Evolutionary conservation across 2,329 filamentous ascomycete species (phyloP).

Genomic region (Helminthosporium solani): DNA sequence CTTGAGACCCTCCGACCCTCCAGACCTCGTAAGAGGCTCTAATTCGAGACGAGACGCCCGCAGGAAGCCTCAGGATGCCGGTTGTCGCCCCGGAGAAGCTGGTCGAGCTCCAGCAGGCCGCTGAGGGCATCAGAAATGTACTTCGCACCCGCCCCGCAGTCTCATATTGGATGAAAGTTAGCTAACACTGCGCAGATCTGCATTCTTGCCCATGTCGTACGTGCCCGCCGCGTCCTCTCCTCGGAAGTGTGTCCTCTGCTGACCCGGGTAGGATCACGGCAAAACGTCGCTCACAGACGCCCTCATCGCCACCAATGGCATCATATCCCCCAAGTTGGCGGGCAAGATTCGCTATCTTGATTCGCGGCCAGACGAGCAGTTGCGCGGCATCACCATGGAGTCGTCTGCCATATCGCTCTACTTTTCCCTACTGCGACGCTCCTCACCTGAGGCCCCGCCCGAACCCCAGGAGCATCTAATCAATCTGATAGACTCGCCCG

Average conservation of each 20-base stretch:
- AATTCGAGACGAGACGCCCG: background rate
- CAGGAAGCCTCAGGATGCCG: conserved; percentile 65
- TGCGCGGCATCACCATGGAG: conserved; percentile 99
- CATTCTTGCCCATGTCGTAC: conserved; percentile 86
- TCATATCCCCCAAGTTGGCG: conserved; percentile 95
- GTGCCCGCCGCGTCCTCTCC: conserved; percentile 8
- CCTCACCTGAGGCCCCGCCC: conserved; percentile 65
- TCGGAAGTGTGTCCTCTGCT: conserved; percentile 17
- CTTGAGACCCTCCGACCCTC: no score
- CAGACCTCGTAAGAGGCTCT: no score
- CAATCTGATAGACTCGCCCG: conserved; percentile 96
- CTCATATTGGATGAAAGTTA: conserved; percentile 13
- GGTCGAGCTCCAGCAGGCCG: conserved; percentile 81
- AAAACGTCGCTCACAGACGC: conserved; percentile 97
- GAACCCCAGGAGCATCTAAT: conserved; percentile 87
- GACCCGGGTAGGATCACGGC: conserved; percentile 72
- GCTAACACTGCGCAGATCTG: conserved; percentile 66
- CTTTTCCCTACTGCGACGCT: conserved; percentile 84
- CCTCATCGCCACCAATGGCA: conserved; percentile 96
- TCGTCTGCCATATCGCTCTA: conserved; percentile 96
- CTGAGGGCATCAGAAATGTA: conserved; percentile 91
- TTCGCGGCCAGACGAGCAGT: conserved; percentile 92
- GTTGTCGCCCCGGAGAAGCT: conserved; percentile 89
- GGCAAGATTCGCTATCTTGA: conserved; percentile 98
- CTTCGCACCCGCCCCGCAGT: conserved; percentile 34